Base-by-base conservation (phyloP, 2,329 filamentous ascomycete species). In the Parafenestella ontariensis region DNA sequence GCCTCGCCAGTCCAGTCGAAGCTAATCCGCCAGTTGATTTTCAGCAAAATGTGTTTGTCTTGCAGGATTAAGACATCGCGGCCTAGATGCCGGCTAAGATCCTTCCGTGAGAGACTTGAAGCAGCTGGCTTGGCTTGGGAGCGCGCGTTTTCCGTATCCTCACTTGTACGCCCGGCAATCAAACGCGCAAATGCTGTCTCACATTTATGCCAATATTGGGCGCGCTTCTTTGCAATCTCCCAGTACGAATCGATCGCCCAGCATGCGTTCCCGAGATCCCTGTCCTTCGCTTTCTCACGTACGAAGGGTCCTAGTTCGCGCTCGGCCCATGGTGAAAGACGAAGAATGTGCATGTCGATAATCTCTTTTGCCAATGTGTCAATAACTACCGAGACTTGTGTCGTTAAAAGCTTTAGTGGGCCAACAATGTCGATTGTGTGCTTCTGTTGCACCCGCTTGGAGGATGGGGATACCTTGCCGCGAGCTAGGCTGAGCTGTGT, bases 1-100 rank as follows among this genome's bases (percentile, higher is more conserved):
- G 86, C 88, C 67, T 91, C 89, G 5, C 89, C 89, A 0, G 87
- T 88, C 88, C 88, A 91, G 71, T 91, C 88, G 65, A 91, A 89
- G 1, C 75, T 74, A 39, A 89, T 86, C 42, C 74, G 78, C 89
- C 89, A 91, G 52, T 81, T 78, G 1, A 91, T 75, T 23, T 85
- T 81, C 4, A 87, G 50, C 10, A 78, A 70, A 2, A 82, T 77
- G 9, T 76, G 56, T 1, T 71, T 68, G 0, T 76, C 71, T 70
- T 44, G 73, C 49, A 76, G 62, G 58, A 46, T 66, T 47, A 63
- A 62, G 2, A 61, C 49, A 13, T 70, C 24, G 17, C 70, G 62
- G 59, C 74, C 75, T 2, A 78, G 59, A 55, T 74, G 80, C 0
- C 81, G 79, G 1, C 85, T 67, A 10, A 90, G 56, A 5, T 86